Base-by-base conservation (phyloP, 1,284 basidiomycete genomes). In the Microbotryum scabiosae region DNA sequence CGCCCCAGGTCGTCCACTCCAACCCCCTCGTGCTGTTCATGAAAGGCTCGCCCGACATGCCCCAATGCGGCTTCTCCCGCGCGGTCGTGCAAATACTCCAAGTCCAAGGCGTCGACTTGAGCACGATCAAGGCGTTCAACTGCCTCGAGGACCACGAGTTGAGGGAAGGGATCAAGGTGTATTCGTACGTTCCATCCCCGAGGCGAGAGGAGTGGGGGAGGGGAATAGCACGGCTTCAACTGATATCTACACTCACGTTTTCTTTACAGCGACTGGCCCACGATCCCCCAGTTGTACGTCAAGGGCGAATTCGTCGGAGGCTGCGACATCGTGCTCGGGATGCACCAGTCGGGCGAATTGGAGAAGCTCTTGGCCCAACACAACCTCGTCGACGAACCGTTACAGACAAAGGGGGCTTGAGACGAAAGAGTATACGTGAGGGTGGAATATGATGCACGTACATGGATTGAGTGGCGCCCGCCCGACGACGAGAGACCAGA, bases 271-370 rank as follows among this genome's bases (percentile, higher is more conserved):
- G 89, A 93, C 72, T 98, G 94, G 94, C 94, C 94, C 20, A 98
- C 94, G 21, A 87, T 98, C 68, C 96, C 96, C 14, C 94, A 98
- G 75, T 78, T 98, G 10, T 98, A 96, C 73, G 81, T 97, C 47
- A 85, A 89, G 61, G 92, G 93, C 28, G 92, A 97, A 74, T 98
- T 98, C 72, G 81, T 97, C 32, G 94, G 94, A 52, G 94, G 94
- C 53, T 97, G 92, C 75, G 94, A 98, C 77, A 97, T 97, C 71
- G 78, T 97, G 57, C 76, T 97, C 32, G 84, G 84, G 68, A 97
- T 97, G 94, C 94, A 97, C 76, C 90, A 96, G 78, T 88, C 85
- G 6, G 94, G 94, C 60, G 92, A 97, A 76, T 81, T 98, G 21
- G 91, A 94, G 74, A 81, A 83, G 44, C 79, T 97, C 21, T 79